Conservation (phyloP, 2,329 filamentous ascomycete species). For the Ophiostoma montium region DNA sequence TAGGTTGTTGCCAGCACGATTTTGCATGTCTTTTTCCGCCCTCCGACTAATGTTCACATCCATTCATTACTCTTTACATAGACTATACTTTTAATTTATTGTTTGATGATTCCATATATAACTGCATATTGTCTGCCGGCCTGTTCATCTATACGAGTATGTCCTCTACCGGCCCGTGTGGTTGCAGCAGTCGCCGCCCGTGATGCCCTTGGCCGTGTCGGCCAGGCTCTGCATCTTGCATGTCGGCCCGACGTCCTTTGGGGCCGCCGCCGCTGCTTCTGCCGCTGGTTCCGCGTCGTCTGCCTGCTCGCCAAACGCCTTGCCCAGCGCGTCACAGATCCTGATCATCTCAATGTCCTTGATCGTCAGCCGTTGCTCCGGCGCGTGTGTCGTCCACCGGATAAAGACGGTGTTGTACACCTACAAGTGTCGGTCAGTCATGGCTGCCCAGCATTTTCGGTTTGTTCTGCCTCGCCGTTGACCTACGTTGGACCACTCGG, state of each 20-base stretch:
- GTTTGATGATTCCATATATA: background rate
- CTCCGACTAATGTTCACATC: slow-evolving; percentile 1
- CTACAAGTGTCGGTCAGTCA: background rate
- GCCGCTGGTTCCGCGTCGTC: background rate
- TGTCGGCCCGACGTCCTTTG: slow-evolving; percentile 3
- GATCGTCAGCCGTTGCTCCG: slow-evolving; percentile 42
- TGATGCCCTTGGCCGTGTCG: slow-evolving; percentile 29
- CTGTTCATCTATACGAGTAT: no score
- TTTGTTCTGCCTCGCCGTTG: background rate
- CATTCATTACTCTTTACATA: background rate
- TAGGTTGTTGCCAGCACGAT: background rate
- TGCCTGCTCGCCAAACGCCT: slow-evolving; percentile 38
- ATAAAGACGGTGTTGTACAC: slow-evolving; percentile 59
- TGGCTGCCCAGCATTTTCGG: no score
- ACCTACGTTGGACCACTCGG: slow-evolving; percentile 53
- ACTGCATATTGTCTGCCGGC: no score
- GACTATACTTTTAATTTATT: slow-evolving; percentile 7
- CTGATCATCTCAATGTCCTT: slow-evolving; percentile 49
- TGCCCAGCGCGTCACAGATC: slow-evolving; percentile 46
- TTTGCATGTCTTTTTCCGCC: background rate
- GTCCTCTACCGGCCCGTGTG: slow-evolving; percentile 21
- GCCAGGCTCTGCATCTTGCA: slow-evolving; percentile 30
- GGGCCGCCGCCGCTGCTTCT: background rate
- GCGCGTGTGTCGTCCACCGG: slow-evolving; percentile 59
- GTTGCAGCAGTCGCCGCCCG: slow-evolving; percentile 40